Percentiles rank a stretch among this genome's conserved stretches.
These are phyloP conservation scores for Alternaria panax DNA, from an alignment of 2,329 filamentous ascomycete genomes.

Conservation along the genomic window DNA sequence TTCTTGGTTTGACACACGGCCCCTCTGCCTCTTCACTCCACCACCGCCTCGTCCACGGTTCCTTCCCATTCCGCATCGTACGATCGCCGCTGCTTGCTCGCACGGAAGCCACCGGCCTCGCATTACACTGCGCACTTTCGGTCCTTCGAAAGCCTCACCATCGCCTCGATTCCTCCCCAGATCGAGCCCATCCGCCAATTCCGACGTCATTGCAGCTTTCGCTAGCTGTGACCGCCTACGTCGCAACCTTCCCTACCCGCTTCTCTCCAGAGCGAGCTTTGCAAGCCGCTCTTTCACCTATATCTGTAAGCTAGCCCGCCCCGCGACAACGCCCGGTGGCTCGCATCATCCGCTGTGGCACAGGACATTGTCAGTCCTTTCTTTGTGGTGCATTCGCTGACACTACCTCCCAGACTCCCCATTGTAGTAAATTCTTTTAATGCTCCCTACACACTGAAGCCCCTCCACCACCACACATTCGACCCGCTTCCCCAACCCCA, in stretches of 20 bases:
- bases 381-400: constrained; percentile 19
- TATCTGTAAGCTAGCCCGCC: constrained; percentile 22
- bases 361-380: not conserved
- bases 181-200: constrained; percentile 22
- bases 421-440: constrained; percentile 50
- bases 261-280: constrained; percentile 23
- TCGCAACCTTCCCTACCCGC: constrained; percentile 11
- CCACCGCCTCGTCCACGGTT: constrained; percentile 27
- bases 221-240: constrained; percentile 34
- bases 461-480: constrained; percentile 39
- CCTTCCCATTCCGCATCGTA: constrained; percentile 26
- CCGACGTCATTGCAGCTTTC: constrained; percentile 48
- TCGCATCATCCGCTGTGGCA: not conserved
- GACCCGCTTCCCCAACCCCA: constrained; percentile 39
- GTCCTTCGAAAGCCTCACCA: constrained; percentile 23
- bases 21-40: constrained; percentile 22
- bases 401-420: constrained; percentile 10
- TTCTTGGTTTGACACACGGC: constrained; percentile 23
- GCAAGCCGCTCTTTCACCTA: constrained; percentile 26
- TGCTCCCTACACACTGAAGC: constrained; percentile 50
- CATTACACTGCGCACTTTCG: constrained; percentile 22
- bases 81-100: constrained; percentile 15
- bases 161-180: constrained; percentile 17
- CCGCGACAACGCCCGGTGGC: not conserved
- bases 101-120: constrained; percentile 44